Evolutionary conservation across 176 grass and related monocot species (phyloP).

Genomic region (Triticum monococcum): DNA sequence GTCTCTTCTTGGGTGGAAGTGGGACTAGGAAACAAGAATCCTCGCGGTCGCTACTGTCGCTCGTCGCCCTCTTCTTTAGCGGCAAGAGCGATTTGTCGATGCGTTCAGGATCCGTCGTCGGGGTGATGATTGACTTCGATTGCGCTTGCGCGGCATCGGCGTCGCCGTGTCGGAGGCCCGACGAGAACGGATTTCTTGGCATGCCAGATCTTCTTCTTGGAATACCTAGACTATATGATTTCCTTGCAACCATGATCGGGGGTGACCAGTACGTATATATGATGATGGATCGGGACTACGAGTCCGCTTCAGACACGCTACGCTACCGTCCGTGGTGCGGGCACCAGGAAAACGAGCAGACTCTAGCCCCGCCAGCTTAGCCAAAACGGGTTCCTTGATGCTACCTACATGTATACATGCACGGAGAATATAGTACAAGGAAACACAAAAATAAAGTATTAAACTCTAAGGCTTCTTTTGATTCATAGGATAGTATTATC

Average conservation of each 20-base stretch:
- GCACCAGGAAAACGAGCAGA: no score
- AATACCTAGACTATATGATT: background rate
- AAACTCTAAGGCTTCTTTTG: no score
- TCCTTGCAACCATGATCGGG: background rate
- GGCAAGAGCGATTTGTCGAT: background rate
- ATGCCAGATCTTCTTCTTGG: background rate
- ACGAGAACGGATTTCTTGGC: background rate
- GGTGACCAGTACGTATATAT: no score
- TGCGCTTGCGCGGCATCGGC: background rate
- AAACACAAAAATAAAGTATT: no score
- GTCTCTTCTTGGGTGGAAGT: background rate
- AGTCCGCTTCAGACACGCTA: background rate
- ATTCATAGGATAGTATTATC: no score
- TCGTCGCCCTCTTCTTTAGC: constrained; percentile 25
- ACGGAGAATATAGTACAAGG: no score
- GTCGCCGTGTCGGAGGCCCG: background rate
- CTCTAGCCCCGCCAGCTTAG: no score
- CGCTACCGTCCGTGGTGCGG: background rate
- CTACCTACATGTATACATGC: no score
- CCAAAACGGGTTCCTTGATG: no score
- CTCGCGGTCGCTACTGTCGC: background rate
- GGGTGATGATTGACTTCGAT: background rate
- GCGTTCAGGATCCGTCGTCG: background rate
- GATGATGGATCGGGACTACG: background rate
- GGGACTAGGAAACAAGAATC: background rate